Conservation (phyloP, 2,329 filamentous ascomycete species). For the Alternaria brassicae region DNA sequence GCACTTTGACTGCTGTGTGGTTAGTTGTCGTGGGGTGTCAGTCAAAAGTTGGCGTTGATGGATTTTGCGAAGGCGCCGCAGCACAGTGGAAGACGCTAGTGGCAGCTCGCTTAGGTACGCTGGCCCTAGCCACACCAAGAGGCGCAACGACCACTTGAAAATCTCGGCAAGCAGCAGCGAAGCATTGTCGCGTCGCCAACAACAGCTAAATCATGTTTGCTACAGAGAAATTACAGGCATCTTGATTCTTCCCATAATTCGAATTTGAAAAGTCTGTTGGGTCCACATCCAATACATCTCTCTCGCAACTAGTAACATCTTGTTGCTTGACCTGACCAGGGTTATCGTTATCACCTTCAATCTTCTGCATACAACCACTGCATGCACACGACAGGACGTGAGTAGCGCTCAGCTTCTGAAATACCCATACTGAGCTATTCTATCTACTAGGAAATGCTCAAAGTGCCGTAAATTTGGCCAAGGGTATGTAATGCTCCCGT, state of each 20-base stretch:
- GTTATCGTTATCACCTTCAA: neutral
- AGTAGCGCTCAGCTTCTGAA: neutral
- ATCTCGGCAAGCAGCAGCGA: neutral
- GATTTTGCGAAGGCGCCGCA: constrained; percentile 29
- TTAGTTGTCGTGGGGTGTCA: constrained; percentile 36
- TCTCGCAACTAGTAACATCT: neutral
- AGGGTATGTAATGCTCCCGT: constrained; percentile 30
- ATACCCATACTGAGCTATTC: constrained; percentile 23
- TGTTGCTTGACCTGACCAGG: neutral
- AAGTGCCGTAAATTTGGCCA: constrained; percentile 11
- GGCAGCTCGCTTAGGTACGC: constrained; percentile 6
- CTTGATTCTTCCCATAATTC: neutral
- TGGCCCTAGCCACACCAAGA: constrained; percentile 18
- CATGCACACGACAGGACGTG: neutral
- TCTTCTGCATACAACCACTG: neutral
- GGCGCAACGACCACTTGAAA: constrained; percentile 15
- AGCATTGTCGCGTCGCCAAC: neutral
- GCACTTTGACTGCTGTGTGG: constrained; percentile 50
- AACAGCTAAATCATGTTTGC: neutral
- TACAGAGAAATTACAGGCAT: neutral
- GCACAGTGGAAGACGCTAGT: constrained; percentile 4
- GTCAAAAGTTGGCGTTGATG: constrained; percentile 24
- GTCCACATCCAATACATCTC: neutral
- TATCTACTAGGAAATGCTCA: constrained; percentile 26
- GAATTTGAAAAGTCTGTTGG: neutral